Conservation (phyloP, 495 filamentous ascomycete species). For the Tuber calosporum region DNA sequence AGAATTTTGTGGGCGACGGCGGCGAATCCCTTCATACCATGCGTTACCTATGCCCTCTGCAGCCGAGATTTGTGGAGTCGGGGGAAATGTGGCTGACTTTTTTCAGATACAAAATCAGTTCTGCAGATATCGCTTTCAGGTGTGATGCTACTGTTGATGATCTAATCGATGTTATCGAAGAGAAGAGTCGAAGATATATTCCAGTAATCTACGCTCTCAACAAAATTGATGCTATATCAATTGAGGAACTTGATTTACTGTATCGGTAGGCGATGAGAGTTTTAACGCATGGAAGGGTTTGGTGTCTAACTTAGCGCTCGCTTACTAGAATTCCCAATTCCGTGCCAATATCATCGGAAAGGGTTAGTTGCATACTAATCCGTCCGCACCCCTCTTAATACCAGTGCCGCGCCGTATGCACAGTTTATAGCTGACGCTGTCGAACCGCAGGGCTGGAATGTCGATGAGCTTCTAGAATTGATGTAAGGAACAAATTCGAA, state of each 20-base stretch:
- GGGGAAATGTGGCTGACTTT: constrained; percentile 49
- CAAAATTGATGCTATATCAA: constrained; percentile 97
- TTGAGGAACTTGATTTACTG: constrained; percentile 90
- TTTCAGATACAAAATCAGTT: constrained; percentile 72
- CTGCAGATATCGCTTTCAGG: constrained; percentile 95
- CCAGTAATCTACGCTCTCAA: constrained; percentile 97
- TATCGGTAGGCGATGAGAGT: constrained; percentile 53
- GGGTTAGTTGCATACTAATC: constrained; percentile 20
- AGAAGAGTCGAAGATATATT: constrained; percentile 91
- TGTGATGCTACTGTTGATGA: constrained; percentile 92
- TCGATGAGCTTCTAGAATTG: constrained; percentile 90
- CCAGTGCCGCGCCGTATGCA: background rate
- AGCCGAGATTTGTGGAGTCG: constrained; percentile 86
- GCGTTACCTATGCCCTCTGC: background rate
- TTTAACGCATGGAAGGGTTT: background rate
- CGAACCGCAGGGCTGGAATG: constrained; percentile 80
- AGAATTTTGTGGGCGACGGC: constrained; percentile 13
- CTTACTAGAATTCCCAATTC: constrained; percentile 71
- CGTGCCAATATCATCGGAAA: constrained; percentile 88
- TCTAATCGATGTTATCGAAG: constrained; percentile 90
- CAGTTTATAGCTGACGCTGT: constrained; percentile 12
- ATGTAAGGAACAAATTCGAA: constrained; percentile 53
- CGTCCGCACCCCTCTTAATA: background rate
- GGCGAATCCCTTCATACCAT: background rate
- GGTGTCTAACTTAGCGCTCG: constrained; percentile 2